Base-by-base conservation (phyloP, 768 basidiomycete genomes). In the Lyophyllum decastes region DNA sequence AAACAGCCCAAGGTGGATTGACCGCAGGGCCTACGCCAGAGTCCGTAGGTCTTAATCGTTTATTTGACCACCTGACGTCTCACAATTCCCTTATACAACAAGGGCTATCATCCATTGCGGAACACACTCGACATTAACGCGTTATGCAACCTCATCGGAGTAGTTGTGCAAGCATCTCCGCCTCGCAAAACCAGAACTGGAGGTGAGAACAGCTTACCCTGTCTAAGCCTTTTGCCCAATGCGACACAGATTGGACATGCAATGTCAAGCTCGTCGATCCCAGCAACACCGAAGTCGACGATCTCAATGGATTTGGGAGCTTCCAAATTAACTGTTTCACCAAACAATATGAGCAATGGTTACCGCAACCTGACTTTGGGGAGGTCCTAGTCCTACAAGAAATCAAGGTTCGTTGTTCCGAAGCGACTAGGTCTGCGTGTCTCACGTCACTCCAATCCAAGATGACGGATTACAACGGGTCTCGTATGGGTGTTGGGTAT, bases 291-390 rank as follows among this genome's bases (percentile, higher is more conserved):
- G 61, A 66, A 26, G 61, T 68, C n/a, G 62, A 70, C 6, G 68
- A 65, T 40, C 52, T 69, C 25, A 49, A 65, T 5, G 52, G 43
- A 26, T 57, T 45, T 5, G 62, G 66, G 21, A 68, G 68, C n/a
- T 59, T 78, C 47, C 72, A 51, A 58, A 68, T 81, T 24, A 86
- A 77, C 47, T 83, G 80, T 52, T 90, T 90, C 63, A 76, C 79
- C 6, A 76, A 76, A 60, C 72, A 70, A 47, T 62, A 81, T 59
- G 38, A 63, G 22, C 73, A 79, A 52, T 84, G 79, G 79, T 68
- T 89, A 2, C 87, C 88, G 1, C 67, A 72, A 34, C 74, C 80
- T 16, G 69, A 69, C 4, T 53, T 60, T n/a, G 82, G 82, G 0
- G 81, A 87, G 55, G 64, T 88, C 21, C 60, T 88, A 8, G 73